A percentile compares a stretch with the other conserved stretches of the same genome.
Evolutionary conservation across 306 rosid genomes (phyloP).

Genomic region (Arachis stenosperma): DNA sequence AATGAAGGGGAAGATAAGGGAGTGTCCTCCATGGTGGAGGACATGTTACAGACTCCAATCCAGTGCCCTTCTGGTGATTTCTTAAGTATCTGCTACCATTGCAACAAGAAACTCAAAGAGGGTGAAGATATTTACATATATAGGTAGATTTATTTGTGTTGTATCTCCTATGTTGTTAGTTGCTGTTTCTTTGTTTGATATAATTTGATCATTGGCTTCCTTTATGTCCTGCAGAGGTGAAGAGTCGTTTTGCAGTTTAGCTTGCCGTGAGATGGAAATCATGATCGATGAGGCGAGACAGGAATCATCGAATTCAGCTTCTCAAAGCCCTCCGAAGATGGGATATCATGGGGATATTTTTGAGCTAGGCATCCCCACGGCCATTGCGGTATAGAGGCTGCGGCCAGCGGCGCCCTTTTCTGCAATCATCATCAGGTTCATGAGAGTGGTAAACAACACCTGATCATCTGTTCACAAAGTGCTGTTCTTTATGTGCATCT

Average conservation of each 20-base stretch:
- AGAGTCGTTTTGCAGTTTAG: conserved; percentile 80
- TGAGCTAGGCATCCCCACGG: conserved; percentile 48
- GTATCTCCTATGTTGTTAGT: conserved; percentile 11
- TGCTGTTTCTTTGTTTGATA: conserved; percentile 4
- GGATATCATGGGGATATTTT: conserved; percentile 42
- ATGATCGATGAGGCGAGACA: conserved; percentile 71
- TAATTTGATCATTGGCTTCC: conserved; percentile 17
- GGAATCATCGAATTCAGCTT: conserved; percentile 37
- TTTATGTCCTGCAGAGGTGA: conserved; percentile 73
- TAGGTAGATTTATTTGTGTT: conserved; percentile 53
- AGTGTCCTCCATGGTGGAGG: conserved; percentile 4
- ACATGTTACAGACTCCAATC: conserved; percentile 33
- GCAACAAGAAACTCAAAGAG: conserved; percentile 77
- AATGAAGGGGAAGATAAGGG: conserved; percentile 45
- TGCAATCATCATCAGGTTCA: conserved; percentile 37
- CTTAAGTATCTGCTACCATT: conserved; percentile 68
- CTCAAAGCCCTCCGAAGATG: conserved; percentile 42
- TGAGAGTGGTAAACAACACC: conserved; percentile 43
- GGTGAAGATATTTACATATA: conserved; percentile 89
- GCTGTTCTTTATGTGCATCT: conserved; percentile 75
- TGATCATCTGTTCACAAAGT: conserved; percentile 74
- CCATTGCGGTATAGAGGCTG: conserved; percentile 39
- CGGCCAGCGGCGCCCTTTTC: background rate
- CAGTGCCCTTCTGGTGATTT: conserved; percentile 52
- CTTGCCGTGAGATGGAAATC: conserved; percentile 73